Conservation (phyloP, 192 early-diverging fungal genomes). For the Entophlyctis luteolus region DNA sequence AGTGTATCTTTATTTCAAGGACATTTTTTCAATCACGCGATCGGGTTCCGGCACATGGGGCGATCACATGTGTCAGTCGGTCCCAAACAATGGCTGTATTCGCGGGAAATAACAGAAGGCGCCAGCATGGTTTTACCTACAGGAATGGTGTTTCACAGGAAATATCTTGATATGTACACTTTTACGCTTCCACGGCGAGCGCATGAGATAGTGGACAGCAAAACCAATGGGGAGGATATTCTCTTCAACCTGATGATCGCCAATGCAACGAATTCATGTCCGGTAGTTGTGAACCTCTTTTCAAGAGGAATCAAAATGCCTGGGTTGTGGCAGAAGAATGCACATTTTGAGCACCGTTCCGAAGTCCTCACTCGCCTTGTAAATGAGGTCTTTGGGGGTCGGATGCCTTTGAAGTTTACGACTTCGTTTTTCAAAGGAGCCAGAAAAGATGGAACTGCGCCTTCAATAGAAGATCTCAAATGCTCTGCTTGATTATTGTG, state of each 20-base stretch:
- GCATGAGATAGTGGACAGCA: slow-evolving; percentile 25
- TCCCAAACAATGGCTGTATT: slow-evolving; percentile 15
- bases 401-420: slow-evolving; percentile 20
- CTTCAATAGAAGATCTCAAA: slow-evolving; percentile 5
- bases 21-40: slow-evolving; percentile 21
- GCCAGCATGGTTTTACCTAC: slow-evolving; percentile 31
- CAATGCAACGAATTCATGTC: slow-evolving; percentile 23
- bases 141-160: slow-evolving; percentile 29
- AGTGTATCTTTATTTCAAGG: slow-evolving; percentile 26
- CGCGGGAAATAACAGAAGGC: neutral
- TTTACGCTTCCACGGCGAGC: slow-evolving; percentile 17
- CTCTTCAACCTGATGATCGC: slow-evolving; percentile 37
- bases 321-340: slow-evolving; percentile 23
- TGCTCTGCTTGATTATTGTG: neutral
- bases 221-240: slow-evolving; percentile 37
- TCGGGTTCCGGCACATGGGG: slow-evolving; percentile 31
- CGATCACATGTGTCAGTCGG: slow-evolving; percentile 5
- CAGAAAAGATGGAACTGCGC: slow-evolving; percentile 5
- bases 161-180: slow-evolving; percentile 29
- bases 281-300: slow-evolving; percentile 29
- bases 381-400: slow-evolving; percentile 24
- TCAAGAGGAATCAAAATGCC: slow-evolving; percentile 5
- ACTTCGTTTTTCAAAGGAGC: slow-evolving; percentile 2
- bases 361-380: slow-evolving; percentile 11
- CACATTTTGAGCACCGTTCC: slow-evolving; percentile 12